phyloP scores from a whole-genome alignment of 2,329 filamentous ascomycete genomes.

The Nakataea oryzae region DNA sequence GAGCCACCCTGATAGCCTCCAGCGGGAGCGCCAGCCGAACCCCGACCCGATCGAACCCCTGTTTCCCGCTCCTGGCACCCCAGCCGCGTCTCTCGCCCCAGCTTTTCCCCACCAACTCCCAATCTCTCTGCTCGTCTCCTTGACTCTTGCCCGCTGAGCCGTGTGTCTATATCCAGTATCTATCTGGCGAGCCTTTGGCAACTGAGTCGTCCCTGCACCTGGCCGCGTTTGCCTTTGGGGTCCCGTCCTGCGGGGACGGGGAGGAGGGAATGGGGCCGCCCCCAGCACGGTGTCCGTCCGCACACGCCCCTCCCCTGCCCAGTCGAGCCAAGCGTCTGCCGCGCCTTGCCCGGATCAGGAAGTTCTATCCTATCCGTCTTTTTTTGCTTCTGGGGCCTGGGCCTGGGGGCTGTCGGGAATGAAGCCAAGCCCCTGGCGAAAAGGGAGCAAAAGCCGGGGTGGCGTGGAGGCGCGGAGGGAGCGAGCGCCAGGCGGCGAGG shows the following conservation, averaged over 20 bases:
- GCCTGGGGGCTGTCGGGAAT: not conserved
- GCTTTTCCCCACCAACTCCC: constrained; percentile 2
- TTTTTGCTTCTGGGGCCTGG: not conserved
- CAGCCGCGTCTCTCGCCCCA: not conserved
- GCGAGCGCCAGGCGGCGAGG: no score
- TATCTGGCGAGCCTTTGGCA: no score
- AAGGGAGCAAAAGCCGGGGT: not conserved
- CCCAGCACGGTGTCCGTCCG: not conserved
- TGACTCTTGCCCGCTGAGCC: no score
- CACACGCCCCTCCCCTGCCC: not conserved
- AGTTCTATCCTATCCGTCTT: not conserved
- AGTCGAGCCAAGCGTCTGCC: not conserved
- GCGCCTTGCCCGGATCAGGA: not conserved
- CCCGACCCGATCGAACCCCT: constrained; percentile 1
- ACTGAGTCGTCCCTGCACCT: no score
- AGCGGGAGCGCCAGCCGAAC: constrained; percentile 2
- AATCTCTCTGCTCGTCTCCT: no score
- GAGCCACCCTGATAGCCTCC: not conserved
- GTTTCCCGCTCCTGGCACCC: not conserved
- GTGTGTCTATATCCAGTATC: no score
- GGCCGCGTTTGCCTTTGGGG: not conserved
- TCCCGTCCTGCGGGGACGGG: no score
- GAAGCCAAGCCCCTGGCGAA: not conserved
- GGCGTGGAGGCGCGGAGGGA: not conserved
- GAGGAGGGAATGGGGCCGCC: no score